Conservation (phyloP, 495 filamentous ascomycete genomes). For the Immersiella caudata region DNA sequence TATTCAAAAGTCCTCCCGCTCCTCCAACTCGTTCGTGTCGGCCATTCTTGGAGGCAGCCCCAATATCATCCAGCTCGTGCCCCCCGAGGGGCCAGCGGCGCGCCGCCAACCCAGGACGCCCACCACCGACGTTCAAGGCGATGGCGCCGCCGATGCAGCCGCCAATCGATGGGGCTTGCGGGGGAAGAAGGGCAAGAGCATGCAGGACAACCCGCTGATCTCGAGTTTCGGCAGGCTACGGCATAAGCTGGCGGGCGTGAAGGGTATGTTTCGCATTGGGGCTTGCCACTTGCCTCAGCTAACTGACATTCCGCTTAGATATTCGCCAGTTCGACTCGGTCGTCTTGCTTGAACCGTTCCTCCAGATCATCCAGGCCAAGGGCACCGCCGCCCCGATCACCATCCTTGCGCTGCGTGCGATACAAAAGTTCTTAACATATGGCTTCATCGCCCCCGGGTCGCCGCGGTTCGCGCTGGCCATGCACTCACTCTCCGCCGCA, state of each 20-base stretch:
- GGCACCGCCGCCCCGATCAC: constrained; percentile 96
- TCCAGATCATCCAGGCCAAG: constrained; percentile 95
- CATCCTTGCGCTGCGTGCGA: constrained; percentile 88
- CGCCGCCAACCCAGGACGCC: constrained; percentile 41
- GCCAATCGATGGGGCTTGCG: constrained; percentile 80
- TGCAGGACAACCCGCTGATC: constrained; percentile 98
- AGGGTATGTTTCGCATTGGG: constrained; percentile 53
- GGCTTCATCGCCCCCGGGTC: constrained; percentile 82
- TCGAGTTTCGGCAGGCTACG: constrained; percentile 89
- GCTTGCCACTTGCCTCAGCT: neutral
- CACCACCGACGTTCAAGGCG: constrained; percentile 24
- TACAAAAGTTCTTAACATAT: constrained; percentile 96
- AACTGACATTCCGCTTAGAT: constrained; percentile 53
- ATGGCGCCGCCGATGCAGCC: constrained; percentile 47
- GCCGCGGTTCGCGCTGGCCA: constrained; percentile 81
- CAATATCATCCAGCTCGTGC: constrained; percentile 53
- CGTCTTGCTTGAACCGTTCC: constrained; percentile 88
- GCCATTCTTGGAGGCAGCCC: constrained; percentile 87
- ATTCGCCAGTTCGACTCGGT: constrained; percentile 89
- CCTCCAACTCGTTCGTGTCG: constrained; percentile 94
- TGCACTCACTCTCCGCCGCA: constrained; percentile 92
- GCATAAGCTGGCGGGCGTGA: constrained; percentile 87
- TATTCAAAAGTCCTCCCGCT: constrained; percentile 96
- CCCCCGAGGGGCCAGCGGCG: constrained; percentile 43
- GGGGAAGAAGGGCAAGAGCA: constrained; percentile 96